Evolutionary conservation across 2,329 filamentous ascomycete genomes (phyloP), one percentile per base, ranked within the genome.

Genomic region (Aspergillus tanneri): DNA sequence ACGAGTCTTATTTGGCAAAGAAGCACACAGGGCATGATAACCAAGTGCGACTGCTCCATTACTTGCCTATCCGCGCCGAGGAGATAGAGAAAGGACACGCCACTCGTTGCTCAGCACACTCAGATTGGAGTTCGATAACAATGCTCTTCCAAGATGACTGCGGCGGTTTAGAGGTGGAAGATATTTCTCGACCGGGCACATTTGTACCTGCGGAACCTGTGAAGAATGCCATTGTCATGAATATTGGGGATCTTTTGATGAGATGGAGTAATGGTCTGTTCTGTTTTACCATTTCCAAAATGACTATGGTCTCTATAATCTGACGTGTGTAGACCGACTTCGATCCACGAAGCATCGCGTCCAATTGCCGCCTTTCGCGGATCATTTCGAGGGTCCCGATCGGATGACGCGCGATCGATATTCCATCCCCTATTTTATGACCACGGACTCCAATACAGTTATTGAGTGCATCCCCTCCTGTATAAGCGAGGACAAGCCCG

Each of bases 11-110:
- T 52, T 63, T 80, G n/a, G 54, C 74, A 3, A 62, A 64, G 16
- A 72, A 77, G 36, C 82, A 85, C 62, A 75, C 73, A 25, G 76
- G 77, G 0, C 71, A 77, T 47, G 77, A 82, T 55, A 82, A 83
- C 52, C 82, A 84, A 51, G 68, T 85, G 8, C 75, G 83, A 2
- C 63, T 86, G 21, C 67, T 85, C 12, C 82, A 85, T 60, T 86
- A 82, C 50, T 77, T 79, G 0, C 67, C 74, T 2, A 67, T 80
- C 4, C 68, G 73, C 21, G 72, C 71, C 4, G 66, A 68, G 24
- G 70, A 69, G 27, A 60, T 81, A 16, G 67, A 71, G 23, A 72
- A 67, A 34, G 68, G 72, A 10, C 57, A 66, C 12, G 69, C 74
- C 28, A 72, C 75, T 8, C 68, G 79, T 9, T 78, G 80, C 41